Conservation (phyloP, 2,329 filamentous ascomycete genomes). For the Bipolaris bicolor region DNA sequence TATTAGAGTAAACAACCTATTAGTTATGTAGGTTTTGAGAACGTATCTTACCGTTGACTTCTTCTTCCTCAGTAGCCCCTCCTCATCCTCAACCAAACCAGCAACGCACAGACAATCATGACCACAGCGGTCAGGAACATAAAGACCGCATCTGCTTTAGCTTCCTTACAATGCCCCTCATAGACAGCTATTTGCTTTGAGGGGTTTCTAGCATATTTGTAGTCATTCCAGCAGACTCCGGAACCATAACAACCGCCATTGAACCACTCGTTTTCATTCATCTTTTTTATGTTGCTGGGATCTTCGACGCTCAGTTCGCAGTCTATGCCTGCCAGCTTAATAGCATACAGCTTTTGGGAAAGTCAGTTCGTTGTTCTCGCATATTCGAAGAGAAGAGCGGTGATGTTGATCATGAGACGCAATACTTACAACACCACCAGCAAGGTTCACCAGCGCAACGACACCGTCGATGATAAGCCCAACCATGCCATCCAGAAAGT, state of each 20-base stretch:
- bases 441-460: conserved; percentile 6
- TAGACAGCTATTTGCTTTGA: not conserved
- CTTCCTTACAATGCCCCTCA: conserved; percentile 25
- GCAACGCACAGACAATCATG: conserved; percentile 17
- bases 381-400: not conserved
- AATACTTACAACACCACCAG: conserved; percentile 9
- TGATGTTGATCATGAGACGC: not conserved
- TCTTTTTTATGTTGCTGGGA: not conserved
- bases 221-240: conserved; percentile 2
- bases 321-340: conserved; percentile 25
- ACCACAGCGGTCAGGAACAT: conserved; percentile 32
- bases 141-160: conserved; percentile 33
- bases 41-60: not conserved
- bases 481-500: conserved; percentile 2
- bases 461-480: not conserved
- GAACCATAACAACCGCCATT: conserved; percentile 22
- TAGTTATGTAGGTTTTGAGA: not conserved
- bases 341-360: conserved; percentile 23
- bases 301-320: conserved; percentile 6
- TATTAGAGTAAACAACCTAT: not conserved
- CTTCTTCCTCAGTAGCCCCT: conserved; percentile 16
- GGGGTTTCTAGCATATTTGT: not conserved
- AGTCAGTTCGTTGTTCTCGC: not conserved
- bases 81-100: conserved; percentile 18
- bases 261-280: conserved; percentile 21